Base-by-base conservation (phyloP, 1,284 basidiomycete species). In the Heterobasidion irregulare region DNA sequence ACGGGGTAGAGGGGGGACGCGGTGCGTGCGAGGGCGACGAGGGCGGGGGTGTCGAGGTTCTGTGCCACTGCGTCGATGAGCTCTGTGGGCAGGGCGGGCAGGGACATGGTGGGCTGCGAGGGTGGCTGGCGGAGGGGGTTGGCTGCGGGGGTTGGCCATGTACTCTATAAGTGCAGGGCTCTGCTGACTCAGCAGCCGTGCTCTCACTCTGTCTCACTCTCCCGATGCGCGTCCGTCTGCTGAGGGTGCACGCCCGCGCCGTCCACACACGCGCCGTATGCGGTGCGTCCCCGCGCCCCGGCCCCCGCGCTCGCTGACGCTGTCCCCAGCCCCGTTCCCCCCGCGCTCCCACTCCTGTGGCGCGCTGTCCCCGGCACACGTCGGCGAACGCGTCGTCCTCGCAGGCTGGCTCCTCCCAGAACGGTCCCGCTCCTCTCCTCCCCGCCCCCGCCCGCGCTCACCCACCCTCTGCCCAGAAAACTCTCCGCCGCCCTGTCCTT, bases 391-490 rank as follows among this genome's bases (percentile, higher is more conserved):
- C 54, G 88, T 94, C 60, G 75, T 85, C 59, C 73, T 95, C 50
- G 77, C 86, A 16, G 92, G 92, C 44, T 92, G 88, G 86, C 72
- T 92, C 61, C 80, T 86, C 59, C 77, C 83, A 58, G 82, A 82
- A 67, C 81, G 90, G 82, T 88, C 69, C 73, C 59, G 69, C 62
- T 72, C 38, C 18, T n/a, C 48, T 49, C 46, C 36, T 36, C 33
- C 32, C 19, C 47, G 50, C 19, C 19, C 41, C 16, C 55, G 43
- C 51, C 38, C 53, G 32, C 49, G 38, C 50, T 51, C n/a, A n/a
- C n/a, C n/a, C 48, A 52, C 55, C 56, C 47, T n/a, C 52, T 41
- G 8, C 48, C 47, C 53, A 90, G 87, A 50, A 86, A 86, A 70
- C 77, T 84, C 13, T 77, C 73, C 70, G 84, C 79, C 70, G 73